Percentiles rank a stretch among this genome's conserved stretches.
Conservation (phyloP, 768 basidiomycete species). For the Lactarius psammicola region DNA sequence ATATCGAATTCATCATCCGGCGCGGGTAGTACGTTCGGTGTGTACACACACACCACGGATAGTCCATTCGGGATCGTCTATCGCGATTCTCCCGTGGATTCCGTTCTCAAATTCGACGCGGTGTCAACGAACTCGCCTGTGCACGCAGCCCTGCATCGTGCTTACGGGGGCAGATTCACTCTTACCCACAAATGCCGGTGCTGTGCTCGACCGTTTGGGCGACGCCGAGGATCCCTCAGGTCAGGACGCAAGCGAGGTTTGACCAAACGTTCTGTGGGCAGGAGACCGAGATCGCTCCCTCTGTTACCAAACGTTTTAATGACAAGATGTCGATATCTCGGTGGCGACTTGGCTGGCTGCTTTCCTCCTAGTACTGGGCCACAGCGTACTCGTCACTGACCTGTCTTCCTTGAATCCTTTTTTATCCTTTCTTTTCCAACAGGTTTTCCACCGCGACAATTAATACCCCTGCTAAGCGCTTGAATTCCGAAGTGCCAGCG, state of each 20-base stretch:
- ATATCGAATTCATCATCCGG: conserved; percentile 30
- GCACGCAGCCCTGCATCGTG: conserved; percentile 35
- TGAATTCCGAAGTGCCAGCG: no score
- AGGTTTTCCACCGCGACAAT: no score
- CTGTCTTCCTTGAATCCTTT: no score
- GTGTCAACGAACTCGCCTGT: conserved; percentile 35
- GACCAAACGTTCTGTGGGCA: not conserved
- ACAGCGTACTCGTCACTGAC: no score
- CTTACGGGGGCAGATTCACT: conserved; percentile 46
- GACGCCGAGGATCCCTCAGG: conserved; percentile 39
- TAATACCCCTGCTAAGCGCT: no score
- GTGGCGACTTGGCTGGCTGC: no score
- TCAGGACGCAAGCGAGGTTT: conserved; percentile 36
- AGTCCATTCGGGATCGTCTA: conserved; percentile 35
- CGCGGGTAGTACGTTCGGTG: conserved; percentile 37
- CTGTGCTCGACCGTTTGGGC: conserved; percentile 27
- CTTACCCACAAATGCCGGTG: conserved; percentile 32
- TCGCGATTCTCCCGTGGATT: conserved; percentile 37
- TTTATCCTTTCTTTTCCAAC: no score
- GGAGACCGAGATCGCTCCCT: no score
- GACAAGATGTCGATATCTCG: no score
- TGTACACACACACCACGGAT: conserved; percentile 36
- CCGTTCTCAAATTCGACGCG: conserved; percentile 36
- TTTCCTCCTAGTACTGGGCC: no score
- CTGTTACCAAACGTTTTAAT: no score